Percentiles rank a stretch among this genome's conserved stretches.
phyloP scores from a whole-genome alignment of 2,329 filamentous ascomycete species.

The Neoarthrinium moseri region DNA sequence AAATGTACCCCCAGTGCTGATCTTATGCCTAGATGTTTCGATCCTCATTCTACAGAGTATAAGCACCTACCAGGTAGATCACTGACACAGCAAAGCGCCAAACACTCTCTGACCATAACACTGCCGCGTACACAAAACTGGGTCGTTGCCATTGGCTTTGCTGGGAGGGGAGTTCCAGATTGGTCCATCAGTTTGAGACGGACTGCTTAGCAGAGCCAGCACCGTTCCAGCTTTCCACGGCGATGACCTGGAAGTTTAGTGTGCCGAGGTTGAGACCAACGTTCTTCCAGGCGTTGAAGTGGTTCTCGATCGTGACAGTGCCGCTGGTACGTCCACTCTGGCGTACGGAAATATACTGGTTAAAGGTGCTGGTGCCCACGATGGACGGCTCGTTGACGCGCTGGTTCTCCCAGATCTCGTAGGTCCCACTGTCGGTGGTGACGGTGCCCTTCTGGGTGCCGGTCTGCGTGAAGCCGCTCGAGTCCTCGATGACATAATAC shows the following conservation, averaged over 20 bases:
- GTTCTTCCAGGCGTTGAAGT: conserved; percentile 47
- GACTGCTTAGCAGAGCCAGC: conserved; percentile 37
- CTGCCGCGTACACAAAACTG: no score
- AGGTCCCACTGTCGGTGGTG: conserved; percentile 29
- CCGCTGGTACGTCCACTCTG: conserved; percentile 42
- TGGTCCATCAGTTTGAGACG: conserved; percentile 23
- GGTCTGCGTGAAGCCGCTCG: conserved; percentile 39
- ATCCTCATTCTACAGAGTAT: no score
- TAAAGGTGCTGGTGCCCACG: conserved; percentile 43
- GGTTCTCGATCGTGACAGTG: conserved; percentile 43
- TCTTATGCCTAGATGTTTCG: no score
- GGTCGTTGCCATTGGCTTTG: no score
- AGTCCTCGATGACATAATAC: conserved; percentile 42
- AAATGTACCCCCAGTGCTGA: no score
- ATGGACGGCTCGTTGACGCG: conserved; percentile 42
- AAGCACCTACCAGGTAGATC: no score
- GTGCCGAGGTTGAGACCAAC: conserved; percentile 40
- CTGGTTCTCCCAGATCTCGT: conserved; percentile 31
- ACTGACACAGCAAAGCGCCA: no score
- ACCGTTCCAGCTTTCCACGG: conserved; percentile 44
- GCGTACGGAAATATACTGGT: conserved; percentile 51
- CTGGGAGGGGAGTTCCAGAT: no score
- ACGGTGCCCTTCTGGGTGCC: conserved; percentile 30
- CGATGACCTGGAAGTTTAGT: conserved; percentile 47
- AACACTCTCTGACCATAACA: no score